Percentiles rank a stretch among this genome's conserved stretches.
phyloP scores from a whole-genome alignment of 73 alveolate species.

The Tetrahymena thermophila region DNA sequence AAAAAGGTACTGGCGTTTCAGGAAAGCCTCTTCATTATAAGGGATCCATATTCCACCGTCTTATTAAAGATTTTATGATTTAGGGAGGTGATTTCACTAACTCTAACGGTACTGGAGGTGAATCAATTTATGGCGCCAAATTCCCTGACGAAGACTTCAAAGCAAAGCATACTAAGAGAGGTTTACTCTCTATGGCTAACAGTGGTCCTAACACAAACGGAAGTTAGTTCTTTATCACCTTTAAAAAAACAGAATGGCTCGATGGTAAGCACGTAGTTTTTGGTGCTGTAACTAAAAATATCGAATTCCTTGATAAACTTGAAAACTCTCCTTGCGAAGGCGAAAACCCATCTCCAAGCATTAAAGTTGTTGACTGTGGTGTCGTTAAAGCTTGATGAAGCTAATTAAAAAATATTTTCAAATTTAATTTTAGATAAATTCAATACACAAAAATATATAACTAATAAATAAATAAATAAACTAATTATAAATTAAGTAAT shows the following conservation, averaged over 20 bases:
- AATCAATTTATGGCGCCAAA: slow-evolving; percentile 76
- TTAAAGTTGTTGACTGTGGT: slow-evolving; percentile 88
- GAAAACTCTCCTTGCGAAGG: slow-evolving; percentile 81
- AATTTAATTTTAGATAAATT: no score
- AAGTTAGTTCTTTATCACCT: slow-evolving; percentile 85
- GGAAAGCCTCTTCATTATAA: slow-evolving; percentile 68
- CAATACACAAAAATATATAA: no score
- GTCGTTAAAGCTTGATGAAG: background rate
- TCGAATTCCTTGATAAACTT: slow-evolving; percentile 54
- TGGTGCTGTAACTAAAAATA: slow-evolving; percentile 86
- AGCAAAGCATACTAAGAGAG: slow-evolving; percentile 76
- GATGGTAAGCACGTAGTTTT: slow-evolving; percentile 95
- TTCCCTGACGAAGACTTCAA: slow-evolving; percentile 85
- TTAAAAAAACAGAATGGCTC: slow-evolving; percentile 77
- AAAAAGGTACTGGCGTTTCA: slow-evolving; percentile 57
- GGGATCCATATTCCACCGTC: slow-evolving; percentile 77
- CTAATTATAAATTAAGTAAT: no score
- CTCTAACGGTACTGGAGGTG: slow-evolving; percentile 87
- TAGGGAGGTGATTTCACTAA: slow-evolving; percentile 91
- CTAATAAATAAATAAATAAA: no score
- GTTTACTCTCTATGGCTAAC: slow-evolving; percentile 92
- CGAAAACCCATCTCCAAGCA: slow-evolving; percentile 67
- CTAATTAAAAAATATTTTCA: background rate
- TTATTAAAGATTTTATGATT: slow-evolving; percentile 75
- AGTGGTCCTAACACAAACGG: slow-evolving; percentile 88